Percentiles rank a stretch among this genome's conserved stretches.
Conservation (phyloP, 1,284 basidiomycete genomes). For the Gomphus sp. region DNA sequence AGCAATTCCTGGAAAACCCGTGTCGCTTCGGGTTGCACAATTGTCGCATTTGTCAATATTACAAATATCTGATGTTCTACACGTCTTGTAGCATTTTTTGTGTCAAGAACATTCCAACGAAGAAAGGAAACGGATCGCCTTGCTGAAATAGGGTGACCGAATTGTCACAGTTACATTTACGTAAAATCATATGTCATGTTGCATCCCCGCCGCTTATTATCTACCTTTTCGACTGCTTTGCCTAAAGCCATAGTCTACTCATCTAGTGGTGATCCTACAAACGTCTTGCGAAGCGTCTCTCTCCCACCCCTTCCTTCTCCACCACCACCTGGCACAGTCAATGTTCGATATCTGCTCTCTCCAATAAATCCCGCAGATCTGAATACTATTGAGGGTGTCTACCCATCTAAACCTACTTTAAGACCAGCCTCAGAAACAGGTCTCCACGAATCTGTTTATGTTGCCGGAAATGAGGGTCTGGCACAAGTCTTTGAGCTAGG, state of each 20-base stretch:
- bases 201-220: not conserved
- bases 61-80: no score
- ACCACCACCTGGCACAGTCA: conserved; percentile 46
- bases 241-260: conserved; percentile 49
- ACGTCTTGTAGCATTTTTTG: no score
- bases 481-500: conserved; percentile 59
- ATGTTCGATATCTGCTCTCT: conserved; percentile 62
- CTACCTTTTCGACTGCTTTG: not conserved
- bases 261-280: conserved; percentile 46
- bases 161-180: no score
- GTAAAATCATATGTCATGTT: not conserved
- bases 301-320: conserved; percentile 41
- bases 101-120: no score
- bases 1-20: no score
- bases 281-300: conserved; percentile 45
- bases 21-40: no score
- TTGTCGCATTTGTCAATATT: no score
- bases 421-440: conserved; percentile 16
- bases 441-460: conserved; percentile 32
- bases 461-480: conserved; percentile 76
- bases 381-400: conserved; percentile 77
- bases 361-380: conserved; percentile 77
- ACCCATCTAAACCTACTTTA: conserved; percentile 54
- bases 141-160: no score
- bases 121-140: no score